phyloP scores from a whole-genome alignment of 257 asterid genomes.

The Ocimum tenuiflorum region DNA sequence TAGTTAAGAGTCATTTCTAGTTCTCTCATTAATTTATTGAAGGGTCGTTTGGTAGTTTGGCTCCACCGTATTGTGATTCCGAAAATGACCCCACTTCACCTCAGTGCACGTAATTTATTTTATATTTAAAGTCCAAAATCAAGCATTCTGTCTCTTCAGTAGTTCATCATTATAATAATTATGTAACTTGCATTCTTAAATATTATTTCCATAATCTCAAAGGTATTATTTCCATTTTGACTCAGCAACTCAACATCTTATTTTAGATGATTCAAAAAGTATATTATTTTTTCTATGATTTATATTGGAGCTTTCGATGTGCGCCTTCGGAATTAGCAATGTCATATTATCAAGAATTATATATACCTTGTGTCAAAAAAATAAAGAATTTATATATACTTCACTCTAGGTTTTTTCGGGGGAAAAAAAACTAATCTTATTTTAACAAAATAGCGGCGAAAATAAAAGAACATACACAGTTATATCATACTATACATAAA shows the following conservation, averaged over 20 bases:
- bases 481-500: too few relatives aligned
- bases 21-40: slow-evolving; percentile 27
- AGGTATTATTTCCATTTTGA: neutral
- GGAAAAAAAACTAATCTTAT: too few relatives aligned
- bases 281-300: too few relatives aligned
- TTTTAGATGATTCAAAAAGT: neutral
- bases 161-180: slow-evolving; percentile 13
- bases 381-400: too few relatives aligned
- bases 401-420: too few relatives aligned
- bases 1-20: slow-evolving; percentile 27
- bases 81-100: slow-evolving; percentile 27
- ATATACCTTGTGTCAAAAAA: too few relatives aligned
- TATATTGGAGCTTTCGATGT: too few relatives aligned
- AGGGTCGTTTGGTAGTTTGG: slow-evolving; percentile 43
- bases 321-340: too few relatives aligned
- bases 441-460: too few relatives aligned
- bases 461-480: too few relatives aligned
- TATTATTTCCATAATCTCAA: slow-evolving; percentile 1
- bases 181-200: slow-evolving; percentile 6
- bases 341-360: too few relatives aligned
- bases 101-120: slow-evolving; percentile 15
- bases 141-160: slow-evolving; percentile 20
- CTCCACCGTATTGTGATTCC: slow-evolving; percentile 38
- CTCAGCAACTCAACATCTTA: neutral
- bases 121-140: neutral